Percentiles rank a stretch among this genome's conserved stretches.
These are phyloP conservation scores for Dactylellina sp. DNA, from an alignment of 2,329 filamentous ascomycete genomes.

Conservation along the genomic window DNA sequence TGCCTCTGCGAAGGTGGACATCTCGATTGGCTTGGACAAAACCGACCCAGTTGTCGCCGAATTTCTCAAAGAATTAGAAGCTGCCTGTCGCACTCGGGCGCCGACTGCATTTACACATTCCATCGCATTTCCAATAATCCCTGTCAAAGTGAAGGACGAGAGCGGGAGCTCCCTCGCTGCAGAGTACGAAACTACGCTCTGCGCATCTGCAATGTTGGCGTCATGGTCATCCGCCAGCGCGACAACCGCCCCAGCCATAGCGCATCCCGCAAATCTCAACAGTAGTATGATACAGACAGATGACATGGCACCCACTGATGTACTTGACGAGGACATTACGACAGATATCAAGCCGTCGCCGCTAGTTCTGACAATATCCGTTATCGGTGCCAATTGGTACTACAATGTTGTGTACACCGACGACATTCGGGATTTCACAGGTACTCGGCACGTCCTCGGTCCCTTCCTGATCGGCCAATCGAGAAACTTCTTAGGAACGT, in stretches of 20 bases:
- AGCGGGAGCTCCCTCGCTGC: constrained; percentile 51
- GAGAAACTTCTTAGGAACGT: constrained; percentile 43
- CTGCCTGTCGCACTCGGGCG: constrained; percentile 44
- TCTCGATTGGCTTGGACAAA: constrained; percentile 48
- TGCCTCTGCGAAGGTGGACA: constrained; percentile 50
- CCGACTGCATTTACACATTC: constrained; percentile 51
- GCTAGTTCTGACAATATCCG: constrained; percentile 40
- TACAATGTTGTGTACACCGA: constrained; percentile 56
- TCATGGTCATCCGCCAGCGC: constrained; percentile 53
- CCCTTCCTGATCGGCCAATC: constrained; percentile 50
- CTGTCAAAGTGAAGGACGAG: constrained; percentile 53
- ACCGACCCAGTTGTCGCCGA: constrained; percentile 46
- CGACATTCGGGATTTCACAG: constrained; percentile 49
- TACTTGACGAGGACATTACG: constrained; percentile 37
- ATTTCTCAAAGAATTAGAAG: constrained; percentile 50
- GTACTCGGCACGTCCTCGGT: constrained; percentile 42
- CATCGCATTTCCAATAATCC: constrained; percentile 47
- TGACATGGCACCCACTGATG: constrained; percentile 37
- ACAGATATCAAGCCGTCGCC: constrained; percentile 45
- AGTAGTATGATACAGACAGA: constrained; percentile 52
- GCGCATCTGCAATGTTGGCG: constrained; percentile 50
- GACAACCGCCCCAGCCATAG: constrained; percentile 18
- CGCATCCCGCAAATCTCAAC: constrained; percentile 24
- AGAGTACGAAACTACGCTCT: constrained; percentile 54
- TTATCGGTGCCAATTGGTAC: constrained; percentile 55